A percentile compares a stretch with the other conserved stretches of the same genome.
Evolutionary conservation across 139 green algal species (phyloP).

Genomic region (Chara braunii): DNA sequence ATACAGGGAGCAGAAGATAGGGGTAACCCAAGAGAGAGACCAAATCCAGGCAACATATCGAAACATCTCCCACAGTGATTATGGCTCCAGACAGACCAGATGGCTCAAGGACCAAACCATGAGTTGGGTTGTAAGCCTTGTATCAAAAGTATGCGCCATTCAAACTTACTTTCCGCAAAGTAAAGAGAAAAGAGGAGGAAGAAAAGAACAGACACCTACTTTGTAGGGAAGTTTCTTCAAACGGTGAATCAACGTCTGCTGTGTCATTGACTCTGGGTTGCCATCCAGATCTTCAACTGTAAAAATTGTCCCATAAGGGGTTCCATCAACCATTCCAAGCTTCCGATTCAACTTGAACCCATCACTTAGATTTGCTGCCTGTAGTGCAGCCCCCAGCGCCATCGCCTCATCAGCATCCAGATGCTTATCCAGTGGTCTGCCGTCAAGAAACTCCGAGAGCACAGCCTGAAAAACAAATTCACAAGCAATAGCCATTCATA

Average conservation of each 20-base stretch:
- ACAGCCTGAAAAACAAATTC: conserved; percentile 11
- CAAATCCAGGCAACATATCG: no score
- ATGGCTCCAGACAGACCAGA: no score
- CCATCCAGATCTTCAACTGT: neutral
- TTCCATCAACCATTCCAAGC: conserved; percentile 82
- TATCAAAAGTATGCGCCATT: no score
- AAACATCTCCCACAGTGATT: no score
- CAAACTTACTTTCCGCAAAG: neutral
- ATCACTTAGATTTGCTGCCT: conserved; percentile 90
- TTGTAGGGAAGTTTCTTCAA: conserved; percentile 37
- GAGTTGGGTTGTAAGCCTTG: conserved; percentile 26
- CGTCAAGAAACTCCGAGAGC: conserved; percentile 64
- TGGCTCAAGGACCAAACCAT: no score
- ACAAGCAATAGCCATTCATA: conserved; percentile 5
- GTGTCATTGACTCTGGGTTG: neutral
- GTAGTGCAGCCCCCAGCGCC: conserved; percentile 79
- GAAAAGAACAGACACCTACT: conserved; percentile 5
- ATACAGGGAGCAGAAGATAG: no score
- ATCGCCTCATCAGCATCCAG: conserved; percentile 93
- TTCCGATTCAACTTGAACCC: conserved; percentile 86
- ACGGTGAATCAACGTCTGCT: conserved; percentile 17
- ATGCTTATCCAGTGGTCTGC: conserved; percentile 59
- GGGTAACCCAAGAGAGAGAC: no score
- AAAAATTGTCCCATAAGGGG: conserved; percentile 51
- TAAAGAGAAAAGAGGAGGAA: neutral